A percentile compares a stretch with the other conserved stretches of the same genome.
These are phyloP conservation scores for Salix dunnii DNA, from an alignment of 345 rosid genomes.

Conservation along the genomic window DNA sequence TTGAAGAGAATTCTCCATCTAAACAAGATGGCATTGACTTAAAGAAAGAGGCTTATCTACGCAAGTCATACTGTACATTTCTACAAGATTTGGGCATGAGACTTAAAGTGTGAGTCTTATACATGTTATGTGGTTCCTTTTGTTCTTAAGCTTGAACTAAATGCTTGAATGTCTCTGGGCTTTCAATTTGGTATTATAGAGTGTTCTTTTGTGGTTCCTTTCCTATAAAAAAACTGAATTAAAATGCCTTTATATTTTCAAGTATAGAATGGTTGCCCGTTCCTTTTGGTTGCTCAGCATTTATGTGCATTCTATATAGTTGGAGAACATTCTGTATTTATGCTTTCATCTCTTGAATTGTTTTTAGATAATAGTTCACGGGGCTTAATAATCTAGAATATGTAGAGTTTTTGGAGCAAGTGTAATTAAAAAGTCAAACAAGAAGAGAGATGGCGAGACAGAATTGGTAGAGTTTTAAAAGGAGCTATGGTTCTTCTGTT, in stretches of 20 bases:
- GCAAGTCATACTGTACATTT: conserved; percentile 95
- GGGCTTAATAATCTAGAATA: background rate
- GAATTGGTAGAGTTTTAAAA: background rate
- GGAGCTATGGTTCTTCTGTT: background rate
- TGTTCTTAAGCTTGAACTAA: background rate
- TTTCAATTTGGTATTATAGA: background rate
- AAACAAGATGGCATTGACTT: conserved; percentile 85
- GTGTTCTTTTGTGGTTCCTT: background rate
- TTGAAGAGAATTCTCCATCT: conserved; percentile 90
- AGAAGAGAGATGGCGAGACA: background rate
- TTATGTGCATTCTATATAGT: too few species aligned
- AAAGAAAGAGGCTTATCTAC: conserved; percentile 88
- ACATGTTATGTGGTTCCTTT: background rate
- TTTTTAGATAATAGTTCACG: background rate
- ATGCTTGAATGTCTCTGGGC: background rate
- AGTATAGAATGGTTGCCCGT: background rate
- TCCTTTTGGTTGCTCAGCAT: background rate
- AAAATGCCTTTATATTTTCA: background rate
- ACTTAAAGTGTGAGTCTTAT: conserved; percentile 66
- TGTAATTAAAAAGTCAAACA: background rate
- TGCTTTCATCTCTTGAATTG: background rate
- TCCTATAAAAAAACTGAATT: background rate
- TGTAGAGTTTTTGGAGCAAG: background rate
- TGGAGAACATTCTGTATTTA: background rate
- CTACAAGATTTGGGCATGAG: conserved; percentile 97